Evolutionary conservation across 768 basidiomycete species (phyloP), one percentile per base, ranked within the genome.

Genomic region (Phlebiopsis flavidoalba): DNA sequence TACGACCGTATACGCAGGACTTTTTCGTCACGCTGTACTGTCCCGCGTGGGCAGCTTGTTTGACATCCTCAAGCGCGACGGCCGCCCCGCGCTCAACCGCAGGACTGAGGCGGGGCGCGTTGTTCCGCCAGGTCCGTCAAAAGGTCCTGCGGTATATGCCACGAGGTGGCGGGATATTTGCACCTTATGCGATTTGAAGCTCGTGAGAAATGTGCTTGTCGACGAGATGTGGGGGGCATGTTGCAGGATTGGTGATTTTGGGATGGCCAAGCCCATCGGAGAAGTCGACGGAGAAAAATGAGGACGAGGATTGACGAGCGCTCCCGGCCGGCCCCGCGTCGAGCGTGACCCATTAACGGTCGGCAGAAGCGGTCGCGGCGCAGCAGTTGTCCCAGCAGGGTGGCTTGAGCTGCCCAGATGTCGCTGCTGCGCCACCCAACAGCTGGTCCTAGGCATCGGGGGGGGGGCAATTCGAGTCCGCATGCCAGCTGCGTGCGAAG

Each of bases 121-220:
- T 82, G 93, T 95, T 70, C 80, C 87, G 57, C 92, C 95, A 77
- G 82, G 95, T 65, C 90, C 92, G 54, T 31, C 26, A 31, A 78
- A 88, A 58, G 93, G 91, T 19, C 73, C 95, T 69, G 83, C 89
- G 66, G 89, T 95, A 57, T 96, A 99, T 76, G 84, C 94, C 66
- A 31, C 26, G 26, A 31, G 6, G 26, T 31, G 26, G 26, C 26
- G 6, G 26, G 26, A 31, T 31, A 31, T 6, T 2, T 31, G 6
- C 26, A 31, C 26, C 26, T n/a, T n/a, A n/a, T n/a, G 26, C 26
- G 97, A 99, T 75, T 78, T 99, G 72, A 99, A 99, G 77, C 83
- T 97, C 61, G 97, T 98, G 75, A n/a, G 6, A 31, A 99, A 99
- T 76, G 86, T 98, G 53, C 83, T 98, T 47, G 87, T 95, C 57